Evolutionary conservation across 2,329 filamentous ascomycete genomes (phyloP), one percentile per base, ranked within the genome.

Genomic region (Ophiosphaerella herpotricha): DNA sequence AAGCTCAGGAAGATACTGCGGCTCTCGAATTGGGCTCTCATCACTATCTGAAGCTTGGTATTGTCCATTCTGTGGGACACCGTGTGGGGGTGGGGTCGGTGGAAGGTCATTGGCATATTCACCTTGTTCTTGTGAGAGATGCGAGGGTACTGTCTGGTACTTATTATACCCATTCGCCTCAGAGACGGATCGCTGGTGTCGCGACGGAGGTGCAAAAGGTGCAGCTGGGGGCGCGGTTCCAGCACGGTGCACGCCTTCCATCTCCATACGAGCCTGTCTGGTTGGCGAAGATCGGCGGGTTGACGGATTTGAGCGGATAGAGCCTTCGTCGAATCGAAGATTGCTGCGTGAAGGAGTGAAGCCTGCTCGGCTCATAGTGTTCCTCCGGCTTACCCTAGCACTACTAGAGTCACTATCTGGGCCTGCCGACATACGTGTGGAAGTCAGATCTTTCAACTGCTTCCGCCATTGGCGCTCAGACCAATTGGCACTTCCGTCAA

Each of bases 401-500:
- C 63, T 64, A 13, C 77, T 13, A 79, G 81, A 52, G 6, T 64
- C 58, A 12, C 55, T 43, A n/a, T 64, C 61, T 2, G 64, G 59
- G 11, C 46, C 52, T 8, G 69, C 35, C 24, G 84, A 85, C 84
- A 96, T 93, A 18, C 91, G 85, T 46, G 84, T 85, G 4, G 88
- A 85, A 0, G 93, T 97, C 38, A 93, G 78, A 50, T 97, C 91
- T 75, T 97, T 97, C 70, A 99, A 75, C 65, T 88, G 85, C 67
- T 86, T 88, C 60, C 92, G 85, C 94, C 94, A 99, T 58, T 97
- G 90, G 21, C 86, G 82, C 74, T 97, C 94, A 38, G 80, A 86
- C 91, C 92, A 97, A 21, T 75, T 78, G 16, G 83, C 77, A 71
- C 88, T 96, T 16, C 89, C 90, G 3, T 91, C 83, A 3, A 87